Evolutionary conservation across 1,139 yeast genomes (phyloP).

Genomic region (Blastobotrys serpentis): DNA sequence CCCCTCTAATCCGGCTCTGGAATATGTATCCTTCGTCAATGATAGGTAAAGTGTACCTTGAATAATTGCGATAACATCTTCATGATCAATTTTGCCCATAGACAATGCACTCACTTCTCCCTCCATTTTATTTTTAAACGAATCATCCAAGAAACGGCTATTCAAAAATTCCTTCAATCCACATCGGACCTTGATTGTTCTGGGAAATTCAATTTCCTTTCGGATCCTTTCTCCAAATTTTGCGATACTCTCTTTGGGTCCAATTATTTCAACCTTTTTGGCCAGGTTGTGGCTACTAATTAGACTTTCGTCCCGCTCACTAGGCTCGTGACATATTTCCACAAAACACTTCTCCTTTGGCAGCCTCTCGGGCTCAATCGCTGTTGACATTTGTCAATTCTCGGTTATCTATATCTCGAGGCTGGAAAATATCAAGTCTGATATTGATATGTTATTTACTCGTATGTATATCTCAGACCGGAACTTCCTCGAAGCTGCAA

Average conservation of each 20-base stretch:
- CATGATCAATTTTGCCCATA: constrained; percentile 33
- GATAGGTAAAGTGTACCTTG: constrained; percentile 36
- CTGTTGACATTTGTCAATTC: background rate
- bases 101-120: constrained; percentile 22
- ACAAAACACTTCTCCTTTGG: constrained; percentile 26
- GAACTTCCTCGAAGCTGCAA: too few species aligned
- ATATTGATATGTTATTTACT: background rate
- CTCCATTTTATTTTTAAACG: constrained; percentile 16
- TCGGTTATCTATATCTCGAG: background rate
- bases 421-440: background rate
- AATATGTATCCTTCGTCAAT: constrained; percentile 36
- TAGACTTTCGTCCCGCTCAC: constrained; percentile 12
- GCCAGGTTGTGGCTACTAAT: constrained; percentile 24
- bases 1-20: constrained; percentile 38
- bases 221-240: constrained; percentile 5
- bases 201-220: constrained; percentile 8
- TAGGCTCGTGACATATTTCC: constrained; percentile 8
- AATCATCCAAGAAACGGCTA: constrained; percentile 14
- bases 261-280: constrained; percentile 18
- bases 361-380: constrained; percentile 17
- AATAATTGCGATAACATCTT: constrained; percentile 37
- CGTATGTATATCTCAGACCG: background rate
- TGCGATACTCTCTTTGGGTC: constrained; percentile 5
- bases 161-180: constrained; percentile 14
- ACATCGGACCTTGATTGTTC: constrained; percentile 12